Evolutionary conservation across 2,329 filamentous ascomycete species (phyloP).

Genomic region (Fusarium annulatum): DNA sequence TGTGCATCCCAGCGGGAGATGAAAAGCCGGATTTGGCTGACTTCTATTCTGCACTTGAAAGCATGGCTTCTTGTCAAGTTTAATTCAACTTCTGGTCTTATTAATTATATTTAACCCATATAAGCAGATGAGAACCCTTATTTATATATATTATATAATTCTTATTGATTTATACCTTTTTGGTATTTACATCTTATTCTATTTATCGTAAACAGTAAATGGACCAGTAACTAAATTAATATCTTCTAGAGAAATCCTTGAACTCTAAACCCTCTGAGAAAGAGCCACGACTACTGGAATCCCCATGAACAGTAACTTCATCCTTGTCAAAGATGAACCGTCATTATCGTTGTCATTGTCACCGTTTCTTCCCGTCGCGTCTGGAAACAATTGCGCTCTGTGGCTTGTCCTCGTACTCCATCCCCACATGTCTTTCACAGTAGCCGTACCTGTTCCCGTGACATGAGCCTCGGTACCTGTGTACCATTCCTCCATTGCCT

Average conservation of each 20-base stretch:
- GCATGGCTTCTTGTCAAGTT: too few species aligned
- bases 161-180: too few species aligned
- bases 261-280: too few species aligned
- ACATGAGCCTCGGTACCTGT: not conserved
- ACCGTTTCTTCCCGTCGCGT: not conserved
- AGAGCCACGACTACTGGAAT: not conserved
- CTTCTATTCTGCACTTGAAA: not conserved
- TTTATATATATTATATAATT: too few species aligned
- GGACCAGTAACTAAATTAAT: too few species aligned
- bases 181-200: too few species aligned
- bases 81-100: too few species aligned
- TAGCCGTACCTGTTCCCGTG: not conserved
- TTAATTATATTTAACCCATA: too few species aligned
- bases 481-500: not conserved
- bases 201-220: too few species aligned
- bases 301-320: rapidly evolving
- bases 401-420: not conserved
- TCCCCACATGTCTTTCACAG: not conserved
- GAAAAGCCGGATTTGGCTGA: not conserved
- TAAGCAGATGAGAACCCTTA: too few species aligned
- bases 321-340: not conserved
- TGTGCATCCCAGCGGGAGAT: not conserved
- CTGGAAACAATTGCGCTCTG: not conserved
- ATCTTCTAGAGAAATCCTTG: too few species aligned
- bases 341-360: not conserved